These are phyloP conservation scores for Euphorbia schlechtendalii DNA, from an alignment of 441 rosid species.

Conservation along the genomic window DNA sequence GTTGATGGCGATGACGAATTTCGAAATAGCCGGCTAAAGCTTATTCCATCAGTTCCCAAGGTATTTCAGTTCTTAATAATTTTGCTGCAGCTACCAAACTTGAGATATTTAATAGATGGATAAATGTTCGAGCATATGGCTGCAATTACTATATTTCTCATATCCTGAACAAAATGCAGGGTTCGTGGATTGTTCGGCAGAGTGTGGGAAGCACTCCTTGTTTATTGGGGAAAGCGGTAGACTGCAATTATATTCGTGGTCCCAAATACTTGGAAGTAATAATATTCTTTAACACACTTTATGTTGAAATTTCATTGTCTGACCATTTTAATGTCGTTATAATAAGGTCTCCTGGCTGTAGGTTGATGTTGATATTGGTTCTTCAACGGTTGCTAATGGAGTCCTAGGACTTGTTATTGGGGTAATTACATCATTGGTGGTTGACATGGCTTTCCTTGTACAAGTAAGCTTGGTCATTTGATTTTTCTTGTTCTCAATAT, in stretches of 20 bases:
- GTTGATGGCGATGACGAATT: constrained; percentile 99
- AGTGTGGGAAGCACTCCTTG: constrained; percentile 99
- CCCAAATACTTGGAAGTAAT: constrained; percentile 76
- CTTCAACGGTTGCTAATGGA: constrained; percentile 98
- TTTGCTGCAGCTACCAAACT: background rate
- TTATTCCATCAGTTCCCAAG: constrained; percentile 95
- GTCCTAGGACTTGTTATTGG: constrained; percentile 95
- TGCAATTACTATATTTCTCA: constrained; percentile 1
- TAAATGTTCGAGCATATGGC: background rate
- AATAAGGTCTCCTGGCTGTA: constrained; percentile 25
- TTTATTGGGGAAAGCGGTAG: constrained; percentile 92
- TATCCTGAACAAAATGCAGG: constrained; percentile 40
- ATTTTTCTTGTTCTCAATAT: background rate
- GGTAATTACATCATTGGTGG: constrained; percentile 84
- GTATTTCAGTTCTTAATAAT: constrained; percentile 28
- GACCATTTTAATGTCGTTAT: background rate
- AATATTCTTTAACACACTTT: constrained; percentile 4
- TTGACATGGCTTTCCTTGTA: constrained; percentile 99
- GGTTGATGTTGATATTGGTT: constrained; percentile 98
- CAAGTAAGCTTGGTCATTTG: constrained; percentile 44
- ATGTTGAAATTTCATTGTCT: background rate
- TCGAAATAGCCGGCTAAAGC: constrained; percentile 93
- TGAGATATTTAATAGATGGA: background rate
- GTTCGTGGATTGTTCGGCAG: constrained; percentile 98
- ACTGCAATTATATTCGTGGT: constrained; percentile 88